Percentiles rank a stretch among this genome's conserved stretches.
Conservation (phyloP, 1,284 basidiomycete species). For the Puccinia horiana region DNA sequence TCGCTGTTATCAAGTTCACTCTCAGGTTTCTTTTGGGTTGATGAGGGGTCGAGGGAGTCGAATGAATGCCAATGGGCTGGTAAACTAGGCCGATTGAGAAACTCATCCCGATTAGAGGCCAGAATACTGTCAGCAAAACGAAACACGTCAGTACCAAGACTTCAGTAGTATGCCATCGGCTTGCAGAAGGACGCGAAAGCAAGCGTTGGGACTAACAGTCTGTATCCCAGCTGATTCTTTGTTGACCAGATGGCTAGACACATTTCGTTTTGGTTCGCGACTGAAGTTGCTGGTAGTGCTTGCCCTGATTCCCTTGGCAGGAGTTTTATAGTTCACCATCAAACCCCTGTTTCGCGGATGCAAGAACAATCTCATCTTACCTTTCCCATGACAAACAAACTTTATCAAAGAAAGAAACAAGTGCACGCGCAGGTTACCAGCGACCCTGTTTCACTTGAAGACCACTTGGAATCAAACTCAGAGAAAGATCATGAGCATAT, state of each 20-base stretch:
- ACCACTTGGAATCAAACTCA: too few relatives aligned
- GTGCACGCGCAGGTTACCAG: too few relatives aligned
- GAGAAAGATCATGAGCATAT: too few relatives aligned
- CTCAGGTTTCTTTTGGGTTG: neutral
- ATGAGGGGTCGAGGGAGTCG: neutral
- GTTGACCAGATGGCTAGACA: slow-evolving; percentile 24
- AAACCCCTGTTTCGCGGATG: too few relatives aligned
- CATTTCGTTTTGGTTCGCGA: slow-evolving; percentile 2
- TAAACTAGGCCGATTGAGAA: slow-evolving; percentile 1
- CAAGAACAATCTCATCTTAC: too few relatives aligned
- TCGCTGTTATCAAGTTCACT: neutral
- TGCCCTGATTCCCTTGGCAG: too few relatives aligned
- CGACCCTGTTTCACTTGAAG: too few relatives aligned
- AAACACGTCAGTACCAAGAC: neutral
- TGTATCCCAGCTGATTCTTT: slow-evolving; percentile 19
- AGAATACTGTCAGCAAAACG: neutral
- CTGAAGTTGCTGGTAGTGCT: neutral
- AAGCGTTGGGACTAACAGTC: slow-evolving; percentile 5
- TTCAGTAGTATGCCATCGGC: neutral
- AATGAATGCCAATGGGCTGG: slow-evolving; percentile 31
- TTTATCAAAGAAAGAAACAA: too few relatives aligned
- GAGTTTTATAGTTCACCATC: too few relatives aligned
- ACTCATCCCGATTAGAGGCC: slow-evolving; percentile 32
- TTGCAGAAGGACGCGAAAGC: neutral
- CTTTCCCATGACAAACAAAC: too few relatives aligned